Conservation (phyloP, 805 yeast genomes). For the Cyberlindnera petersonii region DNA sequence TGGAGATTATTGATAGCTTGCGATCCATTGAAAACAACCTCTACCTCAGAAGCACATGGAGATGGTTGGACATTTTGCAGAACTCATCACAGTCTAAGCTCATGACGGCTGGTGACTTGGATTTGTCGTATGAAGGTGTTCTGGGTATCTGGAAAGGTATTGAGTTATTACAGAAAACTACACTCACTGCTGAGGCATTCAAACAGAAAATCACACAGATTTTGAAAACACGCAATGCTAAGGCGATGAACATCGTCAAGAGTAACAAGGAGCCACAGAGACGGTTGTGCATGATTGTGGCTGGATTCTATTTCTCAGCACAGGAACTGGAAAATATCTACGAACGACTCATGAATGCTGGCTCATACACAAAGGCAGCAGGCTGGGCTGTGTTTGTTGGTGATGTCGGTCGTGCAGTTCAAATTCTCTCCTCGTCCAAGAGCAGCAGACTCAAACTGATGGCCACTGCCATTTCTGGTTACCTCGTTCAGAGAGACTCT, state of each 20-base stretch:
- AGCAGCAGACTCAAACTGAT: slow-evolving; percentile 69
- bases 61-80: slow-evolving; percentile 78
- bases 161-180: slow-evolving; percentile 44
- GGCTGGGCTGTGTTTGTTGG: slow-evolving; percentile 98
- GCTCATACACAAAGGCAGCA: slow-evolving; percentile 83
- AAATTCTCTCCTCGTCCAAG: slow-evolving; percentile 69
- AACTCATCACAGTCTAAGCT: slow-evolving; percentile 59
- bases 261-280: slow-evolving; percentile 61
- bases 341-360: slow-evolving; percentile 48
- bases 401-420: slow-evolving; percentile 75
- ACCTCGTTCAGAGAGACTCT: slow-evolving; percentile 59
- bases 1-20: slow-evolving; percentile 51
- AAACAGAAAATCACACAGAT: slow-evolving; percentile 32
- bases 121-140: slow-evolving; percentile 85
- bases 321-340: slow-evolving; percentile 72
- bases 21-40: slow-evolving; percentile 47
- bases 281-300: slow-evolving; percentile 71
- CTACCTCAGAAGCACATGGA: slow-evolving; percentile 81
- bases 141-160: slow-evolving; percentile 84
- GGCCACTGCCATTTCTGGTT: slow-evolving; percentile 93
- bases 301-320: slow-evolving; percentile 86
- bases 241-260: slow-evolving; percentile 30
- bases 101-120: slow-evolving; percentile 66
- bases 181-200: slow-evolving; percentile 20
- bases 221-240: slow-evolving; percentile 29